phyloP scores from a whole-genome alignment of 106 monocot genomes.

The Dendrobium officinale region DNA sequence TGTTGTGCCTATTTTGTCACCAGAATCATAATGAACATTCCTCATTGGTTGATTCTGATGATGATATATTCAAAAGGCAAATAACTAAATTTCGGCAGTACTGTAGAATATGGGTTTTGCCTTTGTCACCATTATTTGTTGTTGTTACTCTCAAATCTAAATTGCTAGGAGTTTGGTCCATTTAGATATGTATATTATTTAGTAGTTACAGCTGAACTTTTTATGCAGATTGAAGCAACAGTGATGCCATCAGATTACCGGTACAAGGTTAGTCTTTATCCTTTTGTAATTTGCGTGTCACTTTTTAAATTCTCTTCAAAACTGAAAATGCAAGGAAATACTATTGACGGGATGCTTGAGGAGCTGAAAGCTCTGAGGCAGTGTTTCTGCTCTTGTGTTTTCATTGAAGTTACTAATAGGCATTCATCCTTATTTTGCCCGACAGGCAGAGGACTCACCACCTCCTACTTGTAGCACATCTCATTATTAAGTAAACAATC shows the following conservation, averaged over 20 bases:
- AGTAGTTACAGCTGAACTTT: neutral
- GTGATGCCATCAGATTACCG: conserved; percentile 1
- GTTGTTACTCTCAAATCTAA: neutral
- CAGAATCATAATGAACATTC: neutral
- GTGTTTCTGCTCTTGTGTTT: no score
- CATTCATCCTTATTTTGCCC: neutral
- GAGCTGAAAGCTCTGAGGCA: no score
- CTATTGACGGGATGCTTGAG: no score
- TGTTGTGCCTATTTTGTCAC: neutral
- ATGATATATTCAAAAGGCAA: neutral
- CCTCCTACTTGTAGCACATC: no score
- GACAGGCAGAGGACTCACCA: no score
- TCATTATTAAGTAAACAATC: no score
- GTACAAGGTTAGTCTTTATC: neutral
- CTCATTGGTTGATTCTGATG: neutral
- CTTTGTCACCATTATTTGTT: neutral
- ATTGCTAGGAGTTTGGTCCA: neutral
- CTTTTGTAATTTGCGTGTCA: neutral
- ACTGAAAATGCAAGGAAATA: no score
- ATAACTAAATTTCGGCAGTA: neutral
- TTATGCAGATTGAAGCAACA: conserved; percentile 4
- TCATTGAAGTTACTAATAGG: neutral
- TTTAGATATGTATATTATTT: neutral
- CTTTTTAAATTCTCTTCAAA: no score
- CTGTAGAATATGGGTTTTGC: neutral